These are phyloP conservation scores for Colletotrichum chrysophilum DNA, from an alignment of 2,329 filamentous ascomycete species.

Conservation along the genomic window DNA sequence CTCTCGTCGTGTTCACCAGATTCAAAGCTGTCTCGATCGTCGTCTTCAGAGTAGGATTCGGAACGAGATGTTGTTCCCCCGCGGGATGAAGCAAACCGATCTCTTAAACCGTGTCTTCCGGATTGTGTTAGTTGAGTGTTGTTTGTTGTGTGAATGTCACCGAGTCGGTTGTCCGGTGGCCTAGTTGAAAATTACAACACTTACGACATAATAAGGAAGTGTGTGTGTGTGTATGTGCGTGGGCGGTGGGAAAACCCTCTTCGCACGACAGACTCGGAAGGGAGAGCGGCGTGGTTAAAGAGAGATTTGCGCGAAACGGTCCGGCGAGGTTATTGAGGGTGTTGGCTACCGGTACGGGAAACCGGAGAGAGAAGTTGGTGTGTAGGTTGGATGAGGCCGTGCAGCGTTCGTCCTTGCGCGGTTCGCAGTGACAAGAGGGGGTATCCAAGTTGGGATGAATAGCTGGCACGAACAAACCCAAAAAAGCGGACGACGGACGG, in stretches of 20 bases:
- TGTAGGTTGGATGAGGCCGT: neutral
- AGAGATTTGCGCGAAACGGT: slow-evolving; percentile 24
- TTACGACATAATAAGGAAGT: slow-evolving; percentile 44
- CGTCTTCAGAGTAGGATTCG: slow-evolving; percentile 43
- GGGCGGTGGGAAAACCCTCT: slow-evolving; percentile 37
- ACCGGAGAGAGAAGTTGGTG: neutral
- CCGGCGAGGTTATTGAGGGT: slow-evolving; percentile 8
- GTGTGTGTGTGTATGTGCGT: slow-evolving; percentile 24
- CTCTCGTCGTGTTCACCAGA: slow-evolving; percentile 29
- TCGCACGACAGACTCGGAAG: slow-evolving; percentile 49
- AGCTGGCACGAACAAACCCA: neutral
- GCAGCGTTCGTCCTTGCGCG: slow-evolving; percentile 16
- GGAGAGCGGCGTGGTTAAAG: slow-evolving; percentile 52
- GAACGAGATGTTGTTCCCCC: slow-evolving; percentile 31
- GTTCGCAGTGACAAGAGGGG: neutral
- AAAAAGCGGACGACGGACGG: neutral
- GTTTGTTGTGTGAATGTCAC: slow-evolving; percentile 10
- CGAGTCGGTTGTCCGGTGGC: slow-evolving; percentile 18
- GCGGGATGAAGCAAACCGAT: slow-evolving; percentile 21
- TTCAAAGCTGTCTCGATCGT: slow-evolving; percentile 34
- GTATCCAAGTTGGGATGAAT: slow-evolving; percentile 2
- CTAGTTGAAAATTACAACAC: slow-evolving; percentile 25
- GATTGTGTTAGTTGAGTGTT: slow-evolving; percentile 23
- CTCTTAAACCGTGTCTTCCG: slow-evolving; percentile 8
- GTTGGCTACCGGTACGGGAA: slow-evolving; percentile 1